Conservation (phyloP, 2,329 filamentous ascomycete genomes). For the Akanthomyces uredinophilus region DNA sequence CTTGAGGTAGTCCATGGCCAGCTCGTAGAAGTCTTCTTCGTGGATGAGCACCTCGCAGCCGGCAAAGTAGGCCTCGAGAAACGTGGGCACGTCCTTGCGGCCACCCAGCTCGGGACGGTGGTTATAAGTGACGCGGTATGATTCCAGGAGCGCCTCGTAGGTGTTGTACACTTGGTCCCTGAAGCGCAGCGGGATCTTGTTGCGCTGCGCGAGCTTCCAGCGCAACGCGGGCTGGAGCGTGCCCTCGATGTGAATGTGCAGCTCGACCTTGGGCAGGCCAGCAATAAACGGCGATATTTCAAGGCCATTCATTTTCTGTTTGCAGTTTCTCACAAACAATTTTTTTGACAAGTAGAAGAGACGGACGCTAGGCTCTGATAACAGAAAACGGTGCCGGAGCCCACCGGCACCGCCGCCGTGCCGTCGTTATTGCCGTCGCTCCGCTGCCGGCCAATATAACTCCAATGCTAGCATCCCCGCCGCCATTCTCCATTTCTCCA, state of each 20-base stretch:
- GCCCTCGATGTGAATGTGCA: constrained; percentile 74
- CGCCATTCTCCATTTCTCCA: neutral
- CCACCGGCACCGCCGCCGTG: neutral
- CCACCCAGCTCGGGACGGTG: constrained; percentile 35
- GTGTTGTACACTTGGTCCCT: constrained; percentile 50
- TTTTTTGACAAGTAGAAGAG: neutral
- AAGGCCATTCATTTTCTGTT: constrained; percentile 25
- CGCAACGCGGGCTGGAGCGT: constrained; percentile 63
- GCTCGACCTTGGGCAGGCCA: constrained; percentile 70
- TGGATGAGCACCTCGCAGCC: constrained; percentile 68
- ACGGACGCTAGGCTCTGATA: neutral
- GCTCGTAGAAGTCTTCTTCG: constrained; percentile 63
- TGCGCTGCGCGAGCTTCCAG: constrained; percentile 61
- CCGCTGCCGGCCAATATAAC: neutral
- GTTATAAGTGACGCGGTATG: constrained; percentile 56
- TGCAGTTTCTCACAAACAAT: neutral
- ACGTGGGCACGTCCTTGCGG: constrained; percentile 35
- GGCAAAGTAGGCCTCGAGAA: constrained; percentile 69
- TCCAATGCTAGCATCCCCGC: neutral
- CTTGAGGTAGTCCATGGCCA: constrained; percentile 65
- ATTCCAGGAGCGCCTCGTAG: constrained; percentile 49
- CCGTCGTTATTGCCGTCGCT: neutral
- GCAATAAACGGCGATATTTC: constrained; percentile 46
- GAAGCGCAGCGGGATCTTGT: constrained; percentile 55
- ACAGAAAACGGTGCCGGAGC: neutral